phyloP scores from a whole-genome alignment of 2,329 filamentous ascomycete species.

The Camillea tinctor region DNA sequence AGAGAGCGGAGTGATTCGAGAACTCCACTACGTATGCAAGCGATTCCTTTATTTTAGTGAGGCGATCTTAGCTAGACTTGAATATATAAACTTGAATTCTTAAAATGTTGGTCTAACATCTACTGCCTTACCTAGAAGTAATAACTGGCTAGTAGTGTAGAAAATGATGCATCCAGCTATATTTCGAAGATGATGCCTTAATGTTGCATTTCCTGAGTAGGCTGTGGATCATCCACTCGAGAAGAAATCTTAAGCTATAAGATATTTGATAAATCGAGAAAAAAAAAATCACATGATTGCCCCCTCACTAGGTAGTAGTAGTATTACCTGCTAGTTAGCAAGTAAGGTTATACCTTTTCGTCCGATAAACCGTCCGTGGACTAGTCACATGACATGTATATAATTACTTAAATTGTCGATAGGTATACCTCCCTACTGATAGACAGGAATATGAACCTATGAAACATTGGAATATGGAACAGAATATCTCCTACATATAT shows the following conservation, averaged over 20 bases:
- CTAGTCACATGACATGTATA: too few species aligned
- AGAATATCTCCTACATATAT: too few species aligned
- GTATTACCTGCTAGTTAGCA: too few species aligned
- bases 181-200: not conserved
- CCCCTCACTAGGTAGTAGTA: too few species aligned
- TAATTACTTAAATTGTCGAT: too few species aligned
- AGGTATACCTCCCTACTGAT: too few species aligned
- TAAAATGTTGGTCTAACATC: not conserved
- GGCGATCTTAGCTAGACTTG: not conserved
- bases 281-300: not conserved
- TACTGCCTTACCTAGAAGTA: not conserved
- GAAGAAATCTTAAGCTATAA: not conserved
- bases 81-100: not conserved
- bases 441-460: too few species aligned
- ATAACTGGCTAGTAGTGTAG: not conserved
- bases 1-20: not conserved
- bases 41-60: not conserved
- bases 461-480: too few species aligned
- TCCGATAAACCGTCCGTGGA: too few species aligned
- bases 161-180: not conserved
- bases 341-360: too few species aligned
- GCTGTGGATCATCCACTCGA: not conserved
- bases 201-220: not conserved
- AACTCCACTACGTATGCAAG: not conserved
- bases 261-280: not conserved